These are phyloP conservation scores for Calcarisporium arbuscula DNA, from an alignment of 2,329 filamentous ascomycete species.

Conservation along the genomic window DNA sequence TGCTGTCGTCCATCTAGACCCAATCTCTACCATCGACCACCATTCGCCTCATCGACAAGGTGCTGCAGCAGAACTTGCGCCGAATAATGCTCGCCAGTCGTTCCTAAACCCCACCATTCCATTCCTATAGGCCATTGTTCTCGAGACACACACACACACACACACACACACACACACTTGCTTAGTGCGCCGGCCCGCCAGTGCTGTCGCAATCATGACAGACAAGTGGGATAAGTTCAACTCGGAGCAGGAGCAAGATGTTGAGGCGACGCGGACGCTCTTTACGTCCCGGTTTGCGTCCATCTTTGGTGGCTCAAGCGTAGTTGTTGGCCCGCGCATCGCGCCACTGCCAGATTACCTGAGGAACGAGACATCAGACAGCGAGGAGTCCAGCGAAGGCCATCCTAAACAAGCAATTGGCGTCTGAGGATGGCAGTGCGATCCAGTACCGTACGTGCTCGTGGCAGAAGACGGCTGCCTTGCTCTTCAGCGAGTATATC, in stretches of 20 bases:
- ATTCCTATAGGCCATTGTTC: no score
- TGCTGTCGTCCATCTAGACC: no score
- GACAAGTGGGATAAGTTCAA: constrained; percentile 13
- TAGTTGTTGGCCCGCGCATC: constrained; percentile 46
- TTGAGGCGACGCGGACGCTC: constrained; percentile 11
- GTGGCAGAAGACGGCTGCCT: constrained; percentile 88
- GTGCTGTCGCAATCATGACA: constrained; percentile 16
- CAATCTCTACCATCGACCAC: no score
- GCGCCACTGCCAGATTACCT: constrained; percentile 35
- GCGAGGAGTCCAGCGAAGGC: constrained; percentile 39
- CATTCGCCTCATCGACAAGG: no score
- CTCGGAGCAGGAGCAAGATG: constrained; percentile 4
- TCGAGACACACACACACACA: no score
- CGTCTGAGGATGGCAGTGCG: constrained; percentile 65
- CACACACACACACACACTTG: no score
- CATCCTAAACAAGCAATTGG: constrained; percentile 61
- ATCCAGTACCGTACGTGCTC: constrained; percentile 92
- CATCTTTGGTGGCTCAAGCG: constrained; percentile 31
- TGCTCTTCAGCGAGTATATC: constrained; percentile 94
- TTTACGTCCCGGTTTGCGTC: constrained; percentile 23
- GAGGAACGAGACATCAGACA: constrained; percentile 31
- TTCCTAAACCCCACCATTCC: no score
- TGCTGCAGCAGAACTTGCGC: no score
- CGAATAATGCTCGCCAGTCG: no score
- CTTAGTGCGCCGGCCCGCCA: no score